Evolutionary conservation across 2,329 filamentous ascomycete genomes (phyloP), one percentile per base, ranked within the genome.

Genomic region (Xylaria arbuscula): DNA sequence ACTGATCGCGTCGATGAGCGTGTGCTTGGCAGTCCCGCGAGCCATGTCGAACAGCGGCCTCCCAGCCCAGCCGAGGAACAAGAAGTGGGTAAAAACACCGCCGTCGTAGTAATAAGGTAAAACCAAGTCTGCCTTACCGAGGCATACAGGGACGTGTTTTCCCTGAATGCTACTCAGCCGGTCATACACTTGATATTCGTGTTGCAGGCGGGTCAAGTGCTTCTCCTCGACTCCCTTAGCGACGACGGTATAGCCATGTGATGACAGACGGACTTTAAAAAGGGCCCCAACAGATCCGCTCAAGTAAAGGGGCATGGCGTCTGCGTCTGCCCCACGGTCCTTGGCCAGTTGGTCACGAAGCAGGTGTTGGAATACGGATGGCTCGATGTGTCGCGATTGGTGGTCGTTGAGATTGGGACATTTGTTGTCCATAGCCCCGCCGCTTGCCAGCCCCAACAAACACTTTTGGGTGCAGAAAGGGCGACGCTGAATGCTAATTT

Each of bases 401-500:
- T 81, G 74, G 67, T 71, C 58, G 24, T 54, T 7, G 24, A 72
- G 45, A 68, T 80, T 81, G 0, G 76, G 77, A 57, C 76, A 80
- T 42, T 53, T 17, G 51, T 73, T 7, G 57, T 81, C 77, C 19
- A 78, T 66, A 11, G 69, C 60, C 38, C 65, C 58, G 17, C 62
- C 71, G 87, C 88, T 87, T 85, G 88, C 24, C 85, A 88, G 70
- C 89, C 90, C 72, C 24, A 58, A 61, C 22, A 75, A 67, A 48
- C 69, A 75, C 17, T 66, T 42, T 1, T 70, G 70, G 32, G 70
- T 72, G 64, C 70, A 72, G 28, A 66, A 74, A 11, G 68, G 68
- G n/a, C 65, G 60, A 24, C 66, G 54, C n/a, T 60, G 62, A 34
- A 72, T 64, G 1, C 32, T 54, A 1, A 17, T 55, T 17, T 22